Percentiles rank a stretch among this genome's conserved stretches.
These are phyloP conservation scores for Candida palmyrensis DNA, from an alignment of 805 yeast genomes.

Conservation along the genomic window DNA sequence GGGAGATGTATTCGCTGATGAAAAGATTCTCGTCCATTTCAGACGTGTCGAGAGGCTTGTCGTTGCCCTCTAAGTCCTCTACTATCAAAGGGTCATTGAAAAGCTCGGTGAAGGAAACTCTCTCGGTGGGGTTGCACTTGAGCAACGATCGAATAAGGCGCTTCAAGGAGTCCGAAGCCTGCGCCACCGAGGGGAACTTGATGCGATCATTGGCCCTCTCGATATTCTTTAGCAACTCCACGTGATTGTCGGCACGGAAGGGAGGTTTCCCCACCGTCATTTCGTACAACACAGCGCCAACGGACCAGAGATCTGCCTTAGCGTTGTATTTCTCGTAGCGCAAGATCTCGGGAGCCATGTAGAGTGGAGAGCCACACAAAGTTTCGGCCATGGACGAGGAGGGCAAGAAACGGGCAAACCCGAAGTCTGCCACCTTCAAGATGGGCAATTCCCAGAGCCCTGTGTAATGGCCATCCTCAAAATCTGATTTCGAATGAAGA, in stretches of 20 bases:
- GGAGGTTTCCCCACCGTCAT: conserved; percentile 98
- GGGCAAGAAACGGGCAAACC: conserved; percentile 93
- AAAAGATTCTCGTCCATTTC: conserved; percentile 74
- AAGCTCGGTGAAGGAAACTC: conserved; percentile 86
- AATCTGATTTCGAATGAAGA: conserved; percentile 54
- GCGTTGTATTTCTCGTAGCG: conserved; percentile 95
- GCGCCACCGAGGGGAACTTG: conserved; percentile 64
- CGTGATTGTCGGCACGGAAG: conserved; percentile 87
- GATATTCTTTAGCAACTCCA: conserved; percentile 81
- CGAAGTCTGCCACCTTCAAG: conserved; percentile 93
- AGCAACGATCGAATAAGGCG: conserved; percentile 69
- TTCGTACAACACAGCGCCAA: conserved; percentile 93
- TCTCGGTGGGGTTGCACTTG: conserved; percentile 78
- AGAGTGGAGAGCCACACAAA: conserved; percentile 93
- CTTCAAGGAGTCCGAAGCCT: conserved; percentile 61
- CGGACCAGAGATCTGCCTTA: conserved; percentile 97
- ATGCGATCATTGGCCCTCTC: conserved; percentile 78
- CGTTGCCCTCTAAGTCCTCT: conserved; percentile 45
- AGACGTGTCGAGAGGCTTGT: conserved; percentile 60
- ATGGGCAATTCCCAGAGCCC: conserved; percentile 90
- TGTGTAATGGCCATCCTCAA: conserved; percentile 52
- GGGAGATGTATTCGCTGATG: conserved; percentile 73
- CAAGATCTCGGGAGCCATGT: conserved; percentile 98
- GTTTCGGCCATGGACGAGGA: conserved; percentile 94
- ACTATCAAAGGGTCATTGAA: conserved; percentile 67